These are phyloP conservation scores for Xylaria sp. DNA, from an alignment of 2,329 filamentous ascomycete genomes.

Conservation along the genomic window DNA sequence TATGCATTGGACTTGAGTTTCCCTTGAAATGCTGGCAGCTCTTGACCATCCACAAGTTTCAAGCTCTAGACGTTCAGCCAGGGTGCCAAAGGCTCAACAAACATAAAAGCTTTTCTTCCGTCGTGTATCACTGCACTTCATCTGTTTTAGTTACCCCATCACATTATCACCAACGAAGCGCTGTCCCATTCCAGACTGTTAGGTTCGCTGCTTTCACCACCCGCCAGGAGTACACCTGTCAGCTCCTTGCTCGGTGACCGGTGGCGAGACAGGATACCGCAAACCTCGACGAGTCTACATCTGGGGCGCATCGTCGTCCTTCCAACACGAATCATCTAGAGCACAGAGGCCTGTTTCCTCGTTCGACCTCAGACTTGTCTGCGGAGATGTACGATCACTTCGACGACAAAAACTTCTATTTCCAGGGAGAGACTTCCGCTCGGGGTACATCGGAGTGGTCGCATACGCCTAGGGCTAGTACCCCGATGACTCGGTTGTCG, in stretches of 20 bases:
- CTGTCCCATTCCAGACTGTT: background rate
- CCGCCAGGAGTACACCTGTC: background rate
- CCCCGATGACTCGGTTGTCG: constrained; percentile 22
- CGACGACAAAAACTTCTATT: background rate
- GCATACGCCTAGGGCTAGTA: constrained; percentile 5
- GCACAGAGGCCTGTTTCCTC: background rate
- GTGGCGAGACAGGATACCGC: background rate
- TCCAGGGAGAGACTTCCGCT: background rate
- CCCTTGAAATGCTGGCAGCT: constrained; percentile 3
- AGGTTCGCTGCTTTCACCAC: constrained; percentile 4
- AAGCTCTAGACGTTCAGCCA: background rate
- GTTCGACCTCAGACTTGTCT: background rate
- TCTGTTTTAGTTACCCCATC: constrained; percentile 1
- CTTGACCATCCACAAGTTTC: background rate
- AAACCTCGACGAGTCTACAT: background rate
- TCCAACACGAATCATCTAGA: background rate
- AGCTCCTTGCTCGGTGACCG: background rate
- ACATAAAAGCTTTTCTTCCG: constrained; percentile 1
- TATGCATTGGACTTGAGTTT: constrained; percentile 1
- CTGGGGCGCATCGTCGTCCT: constrained; percentile 2
- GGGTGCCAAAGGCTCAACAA: background rate
- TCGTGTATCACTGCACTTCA: constrained; percentile 8
- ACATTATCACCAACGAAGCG: background rate
- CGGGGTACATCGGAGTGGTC: constrained; percentile 11
- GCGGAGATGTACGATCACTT: constrained; percentile 2